Evolutionary conservation across 345 rosid species (phyloP).

Genomic region (Citropsis articulata): DNA sequence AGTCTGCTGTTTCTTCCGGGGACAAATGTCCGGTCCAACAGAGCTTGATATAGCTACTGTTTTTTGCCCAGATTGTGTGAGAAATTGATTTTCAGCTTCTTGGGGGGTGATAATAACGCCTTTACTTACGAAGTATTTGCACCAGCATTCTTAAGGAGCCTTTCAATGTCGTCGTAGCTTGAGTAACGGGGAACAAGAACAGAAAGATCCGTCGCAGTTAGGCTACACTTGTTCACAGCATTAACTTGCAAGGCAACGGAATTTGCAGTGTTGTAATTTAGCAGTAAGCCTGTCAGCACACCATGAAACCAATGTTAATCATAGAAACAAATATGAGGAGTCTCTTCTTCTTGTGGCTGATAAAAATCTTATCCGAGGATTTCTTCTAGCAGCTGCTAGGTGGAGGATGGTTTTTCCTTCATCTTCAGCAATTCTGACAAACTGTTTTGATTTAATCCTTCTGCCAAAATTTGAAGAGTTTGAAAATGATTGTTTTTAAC

Average conservation of each 20-base stretch:
- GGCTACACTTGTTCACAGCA: not conserved
- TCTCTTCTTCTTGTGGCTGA: not conserved
- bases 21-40: not conserved
- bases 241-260: not conserved
- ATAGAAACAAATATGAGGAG: not conserved
- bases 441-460: not conserved
- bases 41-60: not conserved
- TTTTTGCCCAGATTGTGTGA: not conserved
- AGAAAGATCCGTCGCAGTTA: not conserved
- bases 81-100: not conserved
- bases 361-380: not conserved
- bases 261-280: not conserved
- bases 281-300: not conserved
- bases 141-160: not conserved
- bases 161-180: not conserved
- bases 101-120: not conserved
- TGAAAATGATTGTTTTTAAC: not conserved
- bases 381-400: not conserved
- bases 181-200: not conserved
- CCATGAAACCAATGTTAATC: not conserved
- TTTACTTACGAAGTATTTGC: not conserved
- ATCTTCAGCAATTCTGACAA: not conserved
- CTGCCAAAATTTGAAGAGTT: not conserved
- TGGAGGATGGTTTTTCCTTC: slow-evolving; percentile 1
- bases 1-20: not conserved